Conservation (phyloP, 2,329 filamentous ascomycete species). For the Xylaria arbuscula region DNA sequence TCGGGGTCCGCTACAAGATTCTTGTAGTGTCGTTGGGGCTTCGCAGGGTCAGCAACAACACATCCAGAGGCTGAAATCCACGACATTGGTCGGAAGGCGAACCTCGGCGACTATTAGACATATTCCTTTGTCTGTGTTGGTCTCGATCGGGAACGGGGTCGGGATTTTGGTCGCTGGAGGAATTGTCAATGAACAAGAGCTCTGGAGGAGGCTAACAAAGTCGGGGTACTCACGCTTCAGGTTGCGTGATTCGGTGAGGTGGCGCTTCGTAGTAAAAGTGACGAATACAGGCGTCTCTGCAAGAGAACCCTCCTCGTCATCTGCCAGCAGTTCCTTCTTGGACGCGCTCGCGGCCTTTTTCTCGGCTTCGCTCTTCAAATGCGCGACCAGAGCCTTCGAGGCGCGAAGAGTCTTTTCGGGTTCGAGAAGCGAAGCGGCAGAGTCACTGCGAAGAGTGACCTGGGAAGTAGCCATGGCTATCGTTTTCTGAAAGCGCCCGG, state of each 20-base stretch:
- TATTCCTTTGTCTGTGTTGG: constrained; percentile 64
- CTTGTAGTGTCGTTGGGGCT: constrained; percentile 73
- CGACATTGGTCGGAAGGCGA: constrained; percentile 5
- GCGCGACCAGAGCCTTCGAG: constrained; percentile 69
- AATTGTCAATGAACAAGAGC: constrained; percentile 52
- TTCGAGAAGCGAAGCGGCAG: constrained; percentile 49
- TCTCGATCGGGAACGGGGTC: constrained; percentile 80
- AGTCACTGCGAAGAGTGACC: constrained; percentile 48
- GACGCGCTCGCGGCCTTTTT: constrained; percentile 57
- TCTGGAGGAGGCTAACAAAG: too few species aligned
- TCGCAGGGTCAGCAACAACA: constrained; percentile 19
- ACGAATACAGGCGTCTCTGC: constrained; percentile 69
- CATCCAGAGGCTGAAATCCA: background rate
- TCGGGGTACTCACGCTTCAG: constrained; percentile 33
- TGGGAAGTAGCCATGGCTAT: constrained; percentile 51
- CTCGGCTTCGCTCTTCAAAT: constrained; percentile 68
- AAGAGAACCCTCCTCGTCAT: constrained; percentile 56
- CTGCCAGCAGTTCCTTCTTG: constrained; percentile 68
- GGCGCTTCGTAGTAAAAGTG: constrained; percentile 72
- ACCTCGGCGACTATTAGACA: constrained; percentile 84
- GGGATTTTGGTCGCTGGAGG: constrained; percentile 81
- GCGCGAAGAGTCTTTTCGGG: constrained; percentile 66
- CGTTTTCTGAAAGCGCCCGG: too few species aligned
- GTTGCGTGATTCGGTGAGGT: constrained; percentile 73
- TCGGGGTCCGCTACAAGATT: constrained; percentile 80